Conservation (phyloP, 139 green algal species). For the Choricystis sp. region DNA sequence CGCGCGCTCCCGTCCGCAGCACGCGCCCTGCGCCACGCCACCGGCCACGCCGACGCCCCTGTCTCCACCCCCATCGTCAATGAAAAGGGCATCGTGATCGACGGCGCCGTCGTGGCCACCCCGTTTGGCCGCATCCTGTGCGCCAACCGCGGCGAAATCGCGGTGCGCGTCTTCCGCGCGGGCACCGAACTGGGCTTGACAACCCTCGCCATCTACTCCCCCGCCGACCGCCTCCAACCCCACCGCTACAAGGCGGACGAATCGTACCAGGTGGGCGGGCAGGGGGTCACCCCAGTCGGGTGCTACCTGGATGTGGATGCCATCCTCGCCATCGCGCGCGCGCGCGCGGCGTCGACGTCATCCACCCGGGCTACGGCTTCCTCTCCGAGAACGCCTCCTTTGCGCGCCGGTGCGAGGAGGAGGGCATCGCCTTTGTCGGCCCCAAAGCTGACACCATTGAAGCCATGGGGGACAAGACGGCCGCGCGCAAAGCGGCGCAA, state of each 20-base stretch:
- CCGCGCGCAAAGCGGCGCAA: constrained; percentile 41
- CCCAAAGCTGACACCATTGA: constrained; percentile 66
- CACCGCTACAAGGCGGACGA: constrained; percentile 82
- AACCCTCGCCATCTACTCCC: constrained; percentile 76
- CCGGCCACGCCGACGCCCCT: background rate
- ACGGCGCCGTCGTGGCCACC: constrained; percentile 6
- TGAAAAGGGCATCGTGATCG: constrained; percentile 15
- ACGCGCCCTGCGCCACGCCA: background rate
- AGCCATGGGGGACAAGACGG: constrained; percentile 81
- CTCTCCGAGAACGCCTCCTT: constrained; percentile 77
- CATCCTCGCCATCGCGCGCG: constrained; percentile 53
- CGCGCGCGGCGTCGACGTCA: constrained; percentile 68
- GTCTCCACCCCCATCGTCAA: constrained; percentile 1
- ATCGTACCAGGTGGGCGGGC: constrained; percentile 56
- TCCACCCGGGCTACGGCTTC: constrained; percentile 85
- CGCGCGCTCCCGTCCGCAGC: no score
- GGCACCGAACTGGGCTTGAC: constrained; percentile 73
- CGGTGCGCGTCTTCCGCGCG: constrained; percentile 85
- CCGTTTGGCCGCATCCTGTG: constrained; percentile 72
- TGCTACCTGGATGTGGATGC: constrained; percentile 73
- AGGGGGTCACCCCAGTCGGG: constrained; percentile 48
- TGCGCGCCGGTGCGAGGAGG: constrained; percentile 60
- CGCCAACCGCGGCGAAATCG: constrained; percentile 93
- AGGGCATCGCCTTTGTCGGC: constrained; percentile 80
- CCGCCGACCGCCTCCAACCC: constrained; percentile 61